Percentiles rank a stretch among this genome's conserved stretches.
These are phyloP conservation scores for Drechmeria coniospora DNA, from an alignment of 2,329 filamentous ascomycete species.

Conservation along the genomic window DNA sequence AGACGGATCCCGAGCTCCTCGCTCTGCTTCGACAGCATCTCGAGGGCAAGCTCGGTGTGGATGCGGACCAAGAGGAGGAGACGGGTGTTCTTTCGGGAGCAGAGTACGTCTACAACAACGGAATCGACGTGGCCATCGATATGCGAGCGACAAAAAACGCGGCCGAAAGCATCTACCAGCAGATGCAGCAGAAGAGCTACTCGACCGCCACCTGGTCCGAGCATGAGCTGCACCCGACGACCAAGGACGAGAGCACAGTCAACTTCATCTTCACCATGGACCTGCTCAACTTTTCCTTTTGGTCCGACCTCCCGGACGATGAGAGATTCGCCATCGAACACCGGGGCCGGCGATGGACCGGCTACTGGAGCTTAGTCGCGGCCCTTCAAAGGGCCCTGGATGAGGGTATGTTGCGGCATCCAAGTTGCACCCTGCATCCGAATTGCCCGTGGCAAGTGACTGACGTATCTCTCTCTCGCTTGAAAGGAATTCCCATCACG, in stretches of 20 bases:
- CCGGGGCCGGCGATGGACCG: slow-evolving; percentile 68
- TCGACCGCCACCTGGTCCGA: slow-evolving; percentile 75
- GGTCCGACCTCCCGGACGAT: slow-evolving; percentile 56
- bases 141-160: slow-evolving; percentile 71
- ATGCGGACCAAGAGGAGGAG: slow-evolving; percentile 50
- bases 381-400: slow-evolving; percentile 75
- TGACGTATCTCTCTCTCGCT: not conserved
- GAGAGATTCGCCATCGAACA: slow-evolving; percentile 77
- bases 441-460: too few species aligned
- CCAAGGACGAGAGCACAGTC: slow-evolving; percentile 63
- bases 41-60: slow-evolving; percentile 37
- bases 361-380: slow-evolving; percentile 90
- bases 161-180: slow-evolving; percentile 58
- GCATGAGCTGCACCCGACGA: slow-evolving; percentile 78
- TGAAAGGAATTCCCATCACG: slow-evolving; percentile 68
- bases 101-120: slow-evolving; percentile 79
- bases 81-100: slow-evolving; percentile 72
- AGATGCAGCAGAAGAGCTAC: slow-evolving; percentile 75
- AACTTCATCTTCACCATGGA: slow-evolving; percentile 98
- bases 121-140: slow-evolving; percentile 81
- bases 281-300: slow-evolving; percentile 91
- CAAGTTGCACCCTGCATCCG: not conserved
- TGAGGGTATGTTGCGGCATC: slow-evolving; percentile 38
- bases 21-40: slow-evolving; percentile 73
- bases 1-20: slow-evolving; percentile 75